phyloP scores from a whole-genome alignment of 495 filamentous ascomycete genomes.

The Talaromyces stipitatus region DNA sequence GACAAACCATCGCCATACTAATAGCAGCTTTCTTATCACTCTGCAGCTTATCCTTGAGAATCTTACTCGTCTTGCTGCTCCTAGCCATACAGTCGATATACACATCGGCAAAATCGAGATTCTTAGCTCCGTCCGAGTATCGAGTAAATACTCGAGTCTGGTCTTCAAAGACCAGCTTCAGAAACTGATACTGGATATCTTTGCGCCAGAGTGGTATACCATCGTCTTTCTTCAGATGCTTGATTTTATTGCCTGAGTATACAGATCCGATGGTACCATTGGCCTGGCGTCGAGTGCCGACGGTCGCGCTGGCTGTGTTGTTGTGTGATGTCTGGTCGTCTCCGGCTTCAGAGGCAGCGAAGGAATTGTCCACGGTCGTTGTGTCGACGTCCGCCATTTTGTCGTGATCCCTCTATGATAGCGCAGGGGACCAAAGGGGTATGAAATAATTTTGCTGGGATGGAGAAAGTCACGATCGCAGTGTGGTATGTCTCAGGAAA shows the following conservation, averaged over 20 bases:
- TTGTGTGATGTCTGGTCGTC: constrained; percentile 40
- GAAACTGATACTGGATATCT: constrained; percentile 96
- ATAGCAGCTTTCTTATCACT: constrained; percentile 86
- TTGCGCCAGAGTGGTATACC: constrained; percentile 93
- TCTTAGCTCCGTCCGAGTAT: constrained; percentile 57
- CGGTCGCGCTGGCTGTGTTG: constrained; percentile 45
- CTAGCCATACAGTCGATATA: constrained; percentile 98
- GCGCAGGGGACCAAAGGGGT: background rate
- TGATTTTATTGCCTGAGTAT: constrained; percentile 85
- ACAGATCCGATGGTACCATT: constrained; percentile 61
- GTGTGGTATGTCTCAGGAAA: background rate
- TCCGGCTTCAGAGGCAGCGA: constrained; percentile 31
- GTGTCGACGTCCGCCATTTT: constrained; percentile 36
- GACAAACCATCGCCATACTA: constrained; percentile 98
- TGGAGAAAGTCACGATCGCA: background rate
- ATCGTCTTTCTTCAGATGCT: constrained; percentile 95
- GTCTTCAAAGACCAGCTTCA: constrained; percentile 86
- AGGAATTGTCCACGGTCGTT: constrained; percentile 38
- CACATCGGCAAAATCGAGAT: constrained; percentile 85
- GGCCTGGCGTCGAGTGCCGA: constrained; percentile 56
- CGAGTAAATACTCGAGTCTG: constrained; percentile 81
- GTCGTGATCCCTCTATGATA: background rate
- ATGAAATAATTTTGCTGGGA: background rate
- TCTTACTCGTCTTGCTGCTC: constrained; percentile 98
- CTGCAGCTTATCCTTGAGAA: constrained; percentile 92